A percentile compares a stretch with the other conserved stretches of the same genome.
These are phyloP conservation scores for Hypsizygus marmoreus DNA, from an alignment of 768 basidiomycete species.

Conservation along the genomic window DNA sequence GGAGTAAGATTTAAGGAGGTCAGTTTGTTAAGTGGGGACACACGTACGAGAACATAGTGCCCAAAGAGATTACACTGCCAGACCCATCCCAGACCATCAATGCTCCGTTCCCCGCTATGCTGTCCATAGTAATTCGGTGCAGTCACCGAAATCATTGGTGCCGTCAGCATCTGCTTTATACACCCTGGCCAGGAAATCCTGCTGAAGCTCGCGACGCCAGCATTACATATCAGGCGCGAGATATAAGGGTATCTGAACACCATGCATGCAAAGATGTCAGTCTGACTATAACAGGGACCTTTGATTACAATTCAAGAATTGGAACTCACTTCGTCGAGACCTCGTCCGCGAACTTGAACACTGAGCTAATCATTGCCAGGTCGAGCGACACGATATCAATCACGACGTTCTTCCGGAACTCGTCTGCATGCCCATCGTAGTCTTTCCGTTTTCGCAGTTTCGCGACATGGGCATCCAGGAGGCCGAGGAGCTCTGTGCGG, in stretches of 20 bases:
- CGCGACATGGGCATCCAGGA: slow-evolving; percentile 57
- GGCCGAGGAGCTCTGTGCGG: slow-evolving; percentile 48
- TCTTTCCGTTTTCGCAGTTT: slow-evolving; percentile 31
- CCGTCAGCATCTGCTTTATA: slow-evolving; percentile 46
- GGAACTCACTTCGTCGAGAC: slow-evolving; percentile 52
- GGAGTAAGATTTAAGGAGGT: not conserved
- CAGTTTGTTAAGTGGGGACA: slow-evolving; percentile 26
- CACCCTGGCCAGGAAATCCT: slow-evolving; percentile 51
- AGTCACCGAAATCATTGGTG: slow-evolving; percentile 51
- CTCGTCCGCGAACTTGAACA: slow-evolving; percentile 62
- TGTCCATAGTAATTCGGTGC: slow-evolving; percentile 61
- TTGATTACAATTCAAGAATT: no score
- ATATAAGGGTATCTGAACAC: slow-evolving; percentile 70
- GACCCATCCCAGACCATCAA: slow-evolving; percentile 74
- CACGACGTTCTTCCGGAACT: slow-evolving; percentile 58
- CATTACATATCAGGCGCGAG: slow-evolving; percentile 81
- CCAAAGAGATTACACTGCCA: slow-evolving; percentile 89
- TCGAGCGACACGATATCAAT: slow-evolving; percentile 69
- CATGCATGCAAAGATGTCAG: not conserved
- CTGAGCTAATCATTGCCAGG: slow-evolving; percentile 57
- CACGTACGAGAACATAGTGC: slow-evolving; percentile 75
- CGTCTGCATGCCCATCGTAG: slow-evolving; percentile 55
- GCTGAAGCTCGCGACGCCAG: slow-evolving; percentile 65
- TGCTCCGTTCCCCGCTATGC: slow-evolving; percentile 54
- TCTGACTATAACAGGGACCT: not conserved